A percentile compares a stretch with the other conserved stretches of the same genome.
Evolutionary conservation across 2,329 filamentous ascomycete genomes (phyloP).

Genomic region (Neonectria punicea): DNA sequence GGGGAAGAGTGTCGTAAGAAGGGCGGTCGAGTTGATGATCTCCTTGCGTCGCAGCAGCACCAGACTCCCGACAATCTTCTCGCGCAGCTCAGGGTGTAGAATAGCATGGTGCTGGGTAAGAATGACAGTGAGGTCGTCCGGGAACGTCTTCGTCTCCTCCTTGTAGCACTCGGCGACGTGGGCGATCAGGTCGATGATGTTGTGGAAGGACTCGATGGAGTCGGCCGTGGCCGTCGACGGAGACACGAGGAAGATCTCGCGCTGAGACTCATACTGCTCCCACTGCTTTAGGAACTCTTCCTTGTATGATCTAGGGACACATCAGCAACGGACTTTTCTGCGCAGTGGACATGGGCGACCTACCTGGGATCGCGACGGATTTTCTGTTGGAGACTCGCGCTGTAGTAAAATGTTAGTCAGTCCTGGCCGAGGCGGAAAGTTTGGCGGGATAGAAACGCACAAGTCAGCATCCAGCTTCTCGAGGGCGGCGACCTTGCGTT

Average conservation of each 20-base stretch:
- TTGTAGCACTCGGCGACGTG: slow-evolving; percentile 96
- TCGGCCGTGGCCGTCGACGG: slow-evolving; percentile 81
- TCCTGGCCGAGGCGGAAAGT: background rate
- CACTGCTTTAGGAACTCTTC: slow-evolving; percentile 91
- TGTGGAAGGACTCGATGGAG: slow-evolving; percentile 84
- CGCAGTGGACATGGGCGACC: slow-evolving; percentile 39
- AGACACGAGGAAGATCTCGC: slow-evolving; percentile 89
- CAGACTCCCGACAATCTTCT: slow-evolving; percentile 93
- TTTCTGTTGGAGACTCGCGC: slow-evolving; percentile 89
- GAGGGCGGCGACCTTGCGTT: slow-evolving; percentile 89
- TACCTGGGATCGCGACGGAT: slow-evolving; percentile 86
- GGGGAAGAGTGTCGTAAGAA: slow-evolving; percentile 93
- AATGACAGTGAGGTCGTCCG: slow-evolving; percentile 83
- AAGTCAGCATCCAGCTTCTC: slow-evolving; percentile 96
- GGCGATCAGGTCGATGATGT: slow-evolving; percentile 92
- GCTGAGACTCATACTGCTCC: slow-evolving; percentile 89
- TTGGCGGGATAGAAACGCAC: slow-evolving; percentile 52
- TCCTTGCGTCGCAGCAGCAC: slow-evolving; percentile 91
- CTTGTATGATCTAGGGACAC: slow-evolving; percentile 75
- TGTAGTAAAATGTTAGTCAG: slow-evolving; percentile 52
- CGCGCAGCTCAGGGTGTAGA: slow-evolving; percentile 84
- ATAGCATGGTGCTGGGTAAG: slow-evolving; percentile 83
- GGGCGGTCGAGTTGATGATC: slow-evolving; percentile 82
- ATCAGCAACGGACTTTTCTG: slow-evolving; percentile 27
- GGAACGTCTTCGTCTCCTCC: slow-evolving; percentile 79